Evolutionary conservation across 1,284 basidiomycete species (phyloP).

Genomic region (Testicularia cyperi): DNA sequence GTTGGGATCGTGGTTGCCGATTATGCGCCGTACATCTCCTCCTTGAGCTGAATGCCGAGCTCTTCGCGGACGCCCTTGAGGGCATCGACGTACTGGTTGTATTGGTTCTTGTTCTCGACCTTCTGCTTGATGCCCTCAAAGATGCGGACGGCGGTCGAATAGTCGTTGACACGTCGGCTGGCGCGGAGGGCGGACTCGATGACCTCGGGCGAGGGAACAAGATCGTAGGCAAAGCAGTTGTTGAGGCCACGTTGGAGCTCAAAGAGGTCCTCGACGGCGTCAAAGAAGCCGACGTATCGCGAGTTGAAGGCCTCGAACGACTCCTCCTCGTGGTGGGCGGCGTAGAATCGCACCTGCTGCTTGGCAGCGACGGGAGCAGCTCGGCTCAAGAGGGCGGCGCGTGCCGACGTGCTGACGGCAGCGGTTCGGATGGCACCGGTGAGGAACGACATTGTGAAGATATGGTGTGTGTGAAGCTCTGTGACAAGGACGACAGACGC

Average conservation of each 20-base stretch:
- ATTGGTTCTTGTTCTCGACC: conserved; percentile 57
- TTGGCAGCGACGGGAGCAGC: conserved; percentile 31
- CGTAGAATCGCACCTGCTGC: conserved; percentile 32
- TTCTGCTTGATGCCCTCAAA: conserved; percentile 67
- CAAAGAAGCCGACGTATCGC: conserved; percentile 91
- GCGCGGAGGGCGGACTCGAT: conserved; percentile 87
- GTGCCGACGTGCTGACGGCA: conserved; percentile 45
- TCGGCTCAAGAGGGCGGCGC: conserved; percentile 35
- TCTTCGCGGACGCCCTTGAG: conserved; percentile 54
- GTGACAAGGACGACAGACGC: no score
- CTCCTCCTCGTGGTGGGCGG: conserved; percentile 69
- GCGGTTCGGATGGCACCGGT: conserved; percentile 52
- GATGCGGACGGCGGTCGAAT: conserved; percentile 89
- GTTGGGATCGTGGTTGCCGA: no score
- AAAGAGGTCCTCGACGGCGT: conserved; percentile 88
- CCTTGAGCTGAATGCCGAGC: conserved; percentile 54
- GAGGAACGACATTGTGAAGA: conserved; percentile 55
- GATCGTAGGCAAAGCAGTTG: conserved; percentile 98
- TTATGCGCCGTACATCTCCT: conserved; percentile 52
- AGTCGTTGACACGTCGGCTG: conserved; percentile 90
- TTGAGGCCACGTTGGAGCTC: conserved; percentile 84
- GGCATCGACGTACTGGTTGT: conserved; percentile 59
- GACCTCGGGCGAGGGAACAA: conserved; percentile 86
- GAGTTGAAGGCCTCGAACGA: conserved; percentile 90
- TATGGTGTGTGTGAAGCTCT: no score